phyloP scores from a whole-genome alignment of 345 rosid species.

The Pistacia integerrima region DNA sequence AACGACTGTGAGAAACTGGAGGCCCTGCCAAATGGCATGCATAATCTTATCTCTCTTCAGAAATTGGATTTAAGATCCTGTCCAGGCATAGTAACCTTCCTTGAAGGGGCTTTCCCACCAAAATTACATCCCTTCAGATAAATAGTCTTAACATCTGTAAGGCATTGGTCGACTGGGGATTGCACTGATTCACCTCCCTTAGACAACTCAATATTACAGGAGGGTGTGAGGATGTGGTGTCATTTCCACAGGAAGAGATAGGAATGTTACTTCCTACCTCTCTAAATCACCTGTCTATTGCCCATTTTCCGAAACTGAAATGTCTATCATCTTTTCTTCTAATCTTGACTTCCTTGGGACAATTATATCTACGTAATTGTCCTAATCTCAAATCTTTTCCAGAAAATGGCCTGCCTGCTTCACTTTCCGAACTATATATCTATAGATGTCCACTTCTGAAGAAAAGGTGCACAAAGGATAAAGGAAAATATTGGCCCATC shows the following conservation, averaged over 20 bases:
- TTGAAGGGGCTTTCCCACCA: constrained; percentile 13
- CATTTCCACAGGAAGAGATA: constrained; percentile 24
- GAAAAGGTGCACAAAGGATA: neutral
- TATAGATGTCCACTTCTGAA: neutral
- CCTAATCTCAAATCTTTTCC: constrained; percentile 15
- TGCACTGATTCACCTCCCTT: constrained; percentile 24
- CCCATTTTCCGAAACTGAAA: constrained; percentile 23
- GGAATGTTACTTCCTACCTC: constrained; percentile 22
- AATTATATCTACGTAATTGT: neutral
- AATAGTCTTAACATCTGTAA: neutral
- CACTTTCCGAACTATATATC: neutral
- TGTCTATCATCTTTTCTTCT: neutral
- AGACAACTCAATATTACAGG: neutral
- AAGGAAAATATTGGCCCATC: constrained; percentile 8
- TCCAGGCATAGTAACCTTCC: constrained; percentile 18
- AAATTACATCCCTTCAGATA: neutral
- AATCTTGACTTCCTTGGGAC: constrained; percentile 19
- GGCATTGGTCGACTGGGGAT: constrained; percentile 24
- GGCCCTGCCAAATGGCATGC: constrained; percentile 1
- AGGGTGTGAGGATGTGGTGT: constrained; percentile 7
- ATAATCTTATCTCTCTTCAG: constrained; percentile 13
- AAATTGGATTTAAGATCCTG: neutral
- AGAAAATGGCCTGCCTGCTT: neutral
- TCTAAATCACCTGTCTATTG: neutral
- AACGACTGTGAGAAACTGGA: neutral